Evolutionary conservation across 1,284 basidiomycete species (phyloP), one percentile per base, ranked within the genome.

Genomic region (Tranzscheliella williamsii): DNA sequence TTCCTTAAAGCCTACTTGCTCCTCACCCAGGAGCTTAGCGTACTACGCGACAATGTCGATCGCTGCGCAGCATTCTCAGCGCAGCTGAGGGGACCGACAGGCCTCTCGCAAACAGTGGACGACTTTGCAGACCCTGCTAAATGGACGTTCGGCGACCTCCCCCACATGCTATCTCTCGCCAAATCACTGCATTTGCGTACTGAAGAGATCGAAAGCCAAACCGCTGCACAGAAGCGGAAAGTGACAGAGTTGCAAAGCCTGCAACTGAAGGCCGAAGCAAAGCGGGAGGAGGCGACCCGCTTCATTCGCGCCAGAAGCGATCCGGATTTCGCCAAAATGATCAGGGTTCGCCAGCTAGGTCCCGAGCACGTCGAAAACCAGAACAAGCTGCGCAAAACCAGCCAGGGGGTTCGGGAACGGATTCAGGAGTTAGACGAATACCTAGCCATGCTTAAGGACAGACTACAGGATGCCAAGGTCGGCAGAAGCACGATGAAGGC

Each of bases 351-450:
- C 41, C 86, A 86, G n/a, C 81, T 93, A n/a, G 87, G 87, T 5
- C 90, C 91, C 0, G 91, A 93, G 70, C 86, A 90, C 70, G 80
- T 85, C n/a, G 90, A 92, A 75, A 86, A 85, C 3, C 91, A 91
- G 72, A 84, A 81, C 11, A 85, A 86, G 44, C 79, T 93, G 22
- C 83, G 90, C 32, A 84, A 85, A 46, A 82, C 83, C 45, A 85
- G 89, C 29, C 81, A 91, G 86, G 76, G 80, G 13, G 84, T 89
- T 24, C 84, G 83, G 21, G 85, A 87, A 54, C 84, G 87, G 24
- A 81, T 90, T 15, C 83, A 85, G 65, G 88, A 90, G 70, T 81
- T 93, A 8, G 90, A 91, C 67, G 85, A 85, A 18, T 83, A 87
- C 63, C 78, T 93, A 12, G 81, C 85, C 32, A 80, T 80, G 4